Evolutionary conservation across 2,329 filamentous ascomycete species (phyloP).

Genomic region (Mariannaea sp.): DNA sequence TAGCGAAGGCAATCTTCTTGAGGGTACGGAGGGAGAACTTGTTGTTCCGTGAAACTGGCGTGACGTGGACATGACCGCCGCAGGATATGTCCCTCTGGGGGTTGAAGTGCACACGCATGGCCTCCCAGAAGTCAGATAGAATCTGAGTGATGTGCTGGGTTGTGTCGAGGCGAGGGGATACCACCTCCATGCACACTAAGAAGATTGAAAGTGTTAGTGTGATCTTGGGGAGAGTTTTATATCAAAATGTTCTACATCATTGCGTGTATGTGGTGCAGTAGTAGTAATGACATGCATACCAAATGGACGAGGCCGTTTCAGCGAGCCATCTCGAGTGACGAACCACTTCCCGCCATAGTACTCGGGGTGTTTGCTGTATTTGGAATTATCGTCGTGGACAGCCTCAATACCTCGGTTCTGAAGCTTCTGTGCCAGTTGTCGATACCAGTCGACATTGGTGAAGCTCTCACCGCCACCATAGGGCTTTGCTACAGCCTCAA

Average conservation of each 20-base stretch:
- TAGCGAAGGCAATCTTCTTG: conserved; percentile 46
- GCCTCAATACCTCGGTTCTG: conserved; percentile 46
- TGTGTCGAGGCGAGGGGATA: conserved; percentile 46
- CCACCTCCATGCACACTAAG: conserved; percentile 49
- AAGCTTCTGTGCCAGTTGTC: conserved; percentile 46
- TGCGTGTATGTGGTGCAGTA: background rate
- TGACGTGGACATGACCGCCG: conserved; percentile 49
- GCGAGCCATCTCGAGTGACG: conserved; percentile 47
- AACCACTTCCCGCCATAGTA: conserved; percentile 51
- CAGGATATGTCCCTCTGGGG: conserved; percentile 44
- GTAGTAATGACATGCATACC: conserved; percentile 35
- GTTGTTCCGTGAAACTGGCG: conserved; percentile 41
- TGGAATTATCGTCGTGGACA: conserved; percentile 45
- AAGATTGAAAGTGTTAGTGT: conserved; percentile 14
- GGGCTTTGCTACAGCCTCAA: conserved; percentile 45
- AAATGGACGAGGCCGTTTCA: conserved; percentile 44
- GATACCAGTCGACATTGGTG: conserved; percentile 48
- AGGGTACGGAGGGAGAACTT: conserved; percentile 44
- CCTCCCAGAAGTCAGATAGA: conserved; percentile 48
- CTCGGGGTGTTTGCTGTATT: conserved; percentile 48
- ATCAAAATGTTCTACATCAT: background rate
- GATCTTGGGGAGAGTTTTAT: background rate
- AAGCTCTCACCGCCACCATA: conserved; percentile 45
- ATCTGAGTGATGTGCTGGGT: conserved; percentile 40
- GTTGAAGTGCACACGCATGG: conserved; percentile 48